Evolutionary conservation across 176 grass and related monocot genomes (phyloP).

Genomic region (Eleusine indica): DNA sequence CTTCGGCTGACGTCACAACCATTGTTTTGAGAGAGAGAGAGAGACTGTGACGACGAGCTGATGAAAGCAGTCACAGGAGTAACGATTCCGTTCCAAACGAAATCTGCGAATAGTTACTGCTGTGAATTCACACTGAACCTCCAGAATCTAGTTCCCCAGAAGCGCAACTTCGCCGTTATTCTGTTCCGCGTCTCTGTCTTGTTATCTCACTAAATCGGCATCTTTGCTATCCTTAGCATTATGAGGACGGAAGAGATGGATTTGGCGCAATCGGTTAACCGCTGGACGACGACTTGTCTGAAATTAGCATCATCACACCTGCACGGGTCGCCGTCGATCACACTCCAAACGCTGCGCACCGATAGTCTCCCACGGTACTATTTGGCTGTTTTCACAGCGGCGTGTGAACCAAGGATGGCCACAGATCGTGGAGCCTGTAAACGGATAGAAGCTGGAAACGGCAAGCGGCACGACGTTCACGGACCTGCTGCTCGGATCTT

Average conservation of each 20-base stretch:
- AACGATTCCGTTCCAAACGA: not conserved
- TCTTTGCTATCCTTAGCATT: not conserved
- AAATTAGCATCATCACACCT: not conserved
- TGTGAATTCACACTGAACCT: too few relatives aligned
- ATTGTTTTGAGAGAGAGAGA: too few relatives aligned
- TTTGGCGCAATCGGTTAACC: not conserved
- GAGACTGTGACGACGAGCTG: not conserved
- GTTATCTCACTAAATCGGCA: not conserved
- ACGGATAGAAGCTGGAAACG: not conserved
- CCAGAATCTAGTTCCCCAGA: too few relatives aligned
- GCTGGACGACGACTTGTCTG: not conserved
- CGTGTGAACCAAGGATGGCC: not conserved
- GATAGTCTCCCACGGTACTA: not conserved
- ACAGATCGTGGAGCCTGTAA: not conserved
- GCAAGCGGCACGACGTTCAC: not conserved
- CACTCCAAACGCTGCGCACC: not conserved
- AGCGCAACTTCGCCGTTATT: too few relatives aligned
- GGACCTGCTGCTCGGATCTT: not conserved
- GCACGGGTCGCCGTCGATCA: not conserved
- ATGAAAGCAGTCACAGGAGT: too few relatives aligned
- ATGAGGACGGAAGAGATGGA: not conserved
- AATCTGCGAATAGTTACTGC: not conserved
- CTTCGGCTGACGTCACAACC: not conserved
- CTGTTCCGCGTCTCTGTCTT: not conserved
- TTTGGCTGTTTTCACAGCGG: not conserved